Conservation (phyloP, 1,139 yeast genomes). For the Suhomyces choctaworum region DNA sequence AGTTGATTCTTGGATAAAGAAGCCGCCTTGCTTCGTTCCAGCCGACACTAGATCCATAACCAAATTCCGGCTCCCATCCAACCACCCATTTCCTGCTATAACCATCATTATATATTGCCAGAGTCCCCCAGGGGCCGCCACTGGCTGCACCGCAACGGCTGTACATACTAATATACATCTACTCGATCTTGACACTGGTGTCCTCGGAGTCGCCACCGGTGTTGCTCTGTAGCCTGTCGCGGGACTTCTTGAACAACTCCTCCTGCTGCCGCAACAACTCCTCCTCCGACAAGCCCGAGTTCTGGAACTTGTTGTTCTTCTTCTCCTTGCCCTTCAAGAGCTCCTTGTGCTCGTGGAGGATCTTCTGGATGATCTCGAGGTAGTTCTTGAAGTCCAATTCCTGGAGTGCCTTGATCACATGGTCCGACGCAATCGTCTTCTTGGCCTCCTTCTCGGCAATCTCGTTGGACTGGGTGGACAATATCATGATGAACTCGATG, state of each 20-base stretch:
- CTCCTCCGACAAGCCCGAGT: conserved; percentile 88
- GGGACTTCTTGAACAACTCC: conserved; percentile 83
- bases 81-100: too few relatives aligned
- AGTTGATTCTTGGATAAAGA: conserved; percentile 71
- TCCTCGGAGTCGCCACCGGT: conserved; percentile 11
- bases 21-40: too few relatives aligned
- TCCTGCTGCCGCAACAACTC: conserved; percentile 91
- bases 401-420: conserved; percentile 85
- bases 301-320: conserved; percentile 90
- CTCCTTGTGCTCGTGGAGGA: conserved; percentile 84
- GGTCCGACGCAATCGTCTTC: conserved; percentile 96
- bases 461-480: conserved; percentile 91
- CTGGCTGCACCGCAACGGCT: not conserved
- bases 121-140: too few relatives aligned
- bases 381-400: conserved; percentile 88
- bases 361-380: conserved; percentile 78
- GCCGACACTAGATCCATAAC: not conserved
- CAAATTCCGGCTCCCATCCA: not conserved
- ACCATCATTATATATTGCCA: too few relatives aligned
- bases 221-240: conserved; percentile 63
- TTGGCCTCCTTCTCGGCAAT: conserved; percentile 96
- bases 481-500: conserved; percentile 91
- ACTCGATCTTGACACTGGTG: conserved; percentile 12
- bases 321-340: conserved; percentile 85
- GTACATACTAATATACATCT: conserved; percentile 6